A percentile compares a stretch with the other conserved stretches of the same genome.
phyloP scores from a whole-genome alignment of 768 basidiomycete genomes.

The Rhizopogon vulgaris region DNA sequence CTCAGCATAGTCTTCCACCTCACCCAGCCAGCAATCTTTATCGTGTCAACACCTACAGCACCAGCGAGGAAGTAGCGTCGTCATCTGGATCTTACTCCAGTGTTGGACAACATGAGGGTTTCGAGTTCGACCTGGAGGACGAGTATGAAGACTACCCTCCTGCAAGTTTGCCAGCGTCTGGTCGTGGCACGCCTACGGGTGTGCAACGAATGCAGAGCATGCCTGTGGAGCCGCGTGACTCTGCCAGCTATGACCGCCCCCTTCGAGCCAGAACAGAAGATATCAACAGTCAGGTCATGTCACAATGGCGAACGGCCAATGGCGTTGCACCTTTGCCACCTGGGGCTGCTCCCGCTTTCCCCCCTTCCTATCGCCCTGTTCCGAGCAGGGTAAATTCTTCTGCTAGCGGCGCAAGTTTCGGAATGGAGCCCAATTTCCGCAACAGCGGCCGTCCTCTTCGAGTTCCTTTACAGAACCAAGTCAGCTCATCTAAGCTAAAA shows the following conservation, averaged over 20 bases:
- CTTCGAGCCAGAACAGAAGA: slow-evolving; percentile 64
- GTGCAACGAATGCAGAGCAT: slow-evolving; percentile 51
- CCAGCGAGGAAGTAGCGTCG: slow-evolving; percentile 30
- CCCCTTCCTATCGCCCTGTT: slow-evolving; percentile 32
- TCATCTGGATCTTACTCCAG: slow-evolving; percentile 25
- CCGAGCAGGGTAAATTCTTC: slow-evolving; percentile 44
- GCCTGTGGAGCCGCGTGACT: slow-evolving; percentile 48
- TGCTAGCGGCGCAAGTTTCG: slow-evolving; percentile 32
- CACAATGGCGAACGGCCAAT: slow-evolving; percentile 55
- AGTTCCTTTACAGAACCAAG: slow-evolving; percentile 54
- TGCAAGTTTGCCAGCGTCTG: slow-evolving; percentile 42
- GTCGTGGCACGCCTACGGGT: slow-evolving; percentile 70
- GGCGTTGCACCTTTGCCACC: slow-evolving; percentile 34
- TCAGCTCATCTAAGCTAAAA: slow-evolving; percentile 59
- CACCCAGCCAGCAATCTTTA: slow-evolving; percentile 30
- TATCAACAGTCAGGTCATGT: slow-evolving; percentile 53
- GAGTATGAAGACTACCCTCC: slow-evolving; percentile 74
- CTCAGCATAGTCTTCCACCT: slow-evolving; percentile 22
- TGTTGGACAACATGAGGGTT: slow-evolving; percentile 43
- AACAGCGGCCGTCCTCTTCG: slow-evolving; percentile 35
- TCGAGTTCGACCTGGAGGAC: slow-evolving; percentile 69
- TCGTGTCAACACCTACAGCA: slow-evolving; percentile 29
- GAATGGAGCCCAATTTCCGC: slow-evolving; percentile 33
- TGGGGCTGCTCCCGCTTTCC: slow-evolving; percentile 10
- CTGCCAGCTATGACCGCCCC: slow-evolving; percentile 44